These are phyloP conservation scores for Melocanna baccifera DNA, from an alignment of 176 grass and related monocot species.

Conservation along the genomic window DNA sequence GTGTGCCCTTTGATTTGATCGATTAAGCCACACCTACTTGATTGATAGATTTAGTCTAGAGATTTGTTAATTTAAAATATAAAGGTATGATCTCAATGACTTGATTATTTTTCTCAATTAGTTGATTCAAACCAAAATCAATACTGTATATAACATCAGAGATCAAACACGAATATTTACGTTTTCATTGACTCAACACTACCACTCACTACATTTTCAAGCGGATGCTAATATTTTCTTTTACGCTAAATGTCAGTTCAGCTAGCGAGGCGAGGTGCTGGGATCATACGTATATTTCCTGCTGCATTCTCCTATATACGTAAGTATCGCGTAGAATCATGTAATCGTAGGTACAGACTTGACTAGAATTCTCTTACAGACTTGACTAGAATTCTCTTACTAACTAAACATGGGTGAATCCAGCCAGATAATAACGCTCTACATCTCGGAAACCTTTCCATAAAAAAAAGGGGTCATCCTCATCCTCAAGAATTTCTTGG, in stretches of 20 bases:
- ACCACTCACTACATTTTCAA: neutral
- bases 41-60: too few relatives aligned
- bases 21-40: too few relatives aligned
- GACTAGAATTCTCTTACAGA: neutral
- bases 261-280: neutral
- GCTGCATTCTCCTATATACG: neutral
- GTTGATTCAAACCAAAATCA: neutral
- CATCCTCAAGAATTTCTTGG: neutral
- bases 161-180: neutral
- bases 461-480: neutral
- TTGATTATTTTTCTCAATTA: too few relatives aligned
- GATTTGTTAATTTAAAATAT: too few relatives aligned
- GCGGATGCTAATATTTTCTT: too few relatives aligned
- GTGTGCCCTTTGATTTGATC: too few relatives aligned
- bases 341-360: neutral
- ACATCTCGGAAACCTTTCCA: neutral
- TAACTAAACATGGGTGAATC: neutral
- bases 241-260: constrained; percentile 13
- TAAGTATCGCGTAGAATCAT: neutral
- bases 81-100: too few relatives aligned
- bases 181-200: neutral
- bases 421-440: neutral
- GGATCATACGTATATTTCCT: neutral
- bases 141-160: neutral
- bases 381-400: neutral